Evolutionary conservation across 306 rosid species (phyloP).

Genomic region (Urtica urens): DNA sequence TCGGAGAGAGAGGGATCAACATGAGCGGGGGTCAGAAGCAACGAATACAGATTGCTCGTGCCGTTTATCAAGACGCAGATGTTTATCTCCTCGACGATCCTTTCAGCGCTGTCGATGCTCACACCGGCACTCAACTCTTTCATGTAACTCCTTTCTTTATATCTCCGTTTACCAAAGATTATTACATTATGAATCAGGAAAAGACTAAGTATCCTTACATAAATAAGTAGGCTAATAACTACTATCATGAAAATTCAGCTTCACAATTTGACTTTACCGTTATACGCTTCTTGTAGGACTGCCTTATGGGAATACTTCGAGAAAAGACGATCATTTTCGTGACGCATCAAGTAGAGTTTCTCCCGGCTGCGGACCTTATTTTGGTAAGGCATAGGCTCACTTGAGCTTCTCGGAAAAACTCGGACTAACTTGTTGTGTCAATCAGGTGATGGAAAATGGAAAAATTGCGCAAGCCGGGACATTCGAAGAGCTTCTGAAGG

Average conservation of each 20-base stretch:
- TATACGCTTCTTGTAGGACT: slow-evolving; percentile 41
- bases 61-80: slow-evolving; percentile 85
- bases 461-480: slow-evolving; percentile 75
- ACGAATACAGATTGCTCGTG: slow-evolving; percentile 86
- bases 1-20: slow-evolving; percentile 94
- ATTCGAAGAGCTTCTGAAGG: slow-evolving; percentile 65
- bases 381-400: slow-evolving; percentile 39
- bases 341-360: slow-evolving; percentile 97
- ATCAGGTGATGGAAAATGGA: slow-evolving; percentile 91
- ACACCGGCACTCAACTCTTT: slow-evolving; percentile 85
- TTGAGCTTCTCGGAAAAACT: slow-evolving; percentile 2
- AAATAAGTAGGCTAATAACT: no score
- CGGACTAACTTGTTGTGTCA: neutral
- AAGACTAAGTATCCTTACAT: no score
- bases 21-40: slow-evolving; percentile 99
- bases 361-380: slow-evolving; percentile 90
- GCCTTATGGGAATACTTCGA: slow-evolving; percentile 79
- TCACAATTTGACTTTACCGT: neutral
- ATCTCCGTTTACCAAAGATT: neutral
- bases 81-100: slow-evolving; percentile 87
- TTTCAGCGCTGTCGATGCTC: slow-evolving; percentile 98
- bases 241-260: no score
- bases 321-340: slow-evolving; percentile 75
- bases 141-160: slow-evolving; percentile 31
- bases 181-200: no score